These are phyloP conservation scores for Rhynchosporium agropyri DNA, from an alignment of 2,329 filamentous ascomycete species.

Conservation along the genomic window DNA sequence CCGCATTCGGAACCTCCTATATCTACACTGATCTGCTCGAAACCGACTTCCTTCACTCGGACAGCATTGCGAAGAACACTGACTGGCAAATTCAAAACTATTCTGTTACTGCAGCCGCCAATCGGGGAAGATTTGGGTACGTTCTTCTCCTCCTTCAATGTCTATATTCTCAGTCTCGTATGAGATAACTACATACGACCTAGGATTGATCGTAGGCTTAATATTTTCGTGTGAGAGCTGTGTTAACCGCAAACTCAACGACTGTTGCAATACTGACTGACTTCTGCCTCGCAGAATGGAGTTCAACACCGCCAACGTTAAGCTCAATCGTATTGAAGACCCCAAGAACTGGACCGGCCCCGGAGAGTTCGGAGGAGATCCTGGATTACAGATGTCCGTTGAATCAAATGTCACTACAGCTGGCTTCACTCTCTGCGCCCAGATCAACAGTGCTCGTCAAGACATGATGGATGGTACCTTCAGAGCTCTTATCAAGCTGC, in stretches of 20 bases:
- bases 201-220: no score
- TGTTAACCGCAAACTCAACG: background rate
- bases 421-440: conserved; percentile 61
- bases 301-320: conserved; percentile 59
- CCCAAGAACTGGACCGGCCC: conserved; percentile 48
- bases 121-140: conserved; percentile 63
- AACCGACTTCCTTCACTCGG: conserved; percentile 67
- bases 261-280: background rate
- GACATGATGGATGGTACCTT: conserved; percentile 74
- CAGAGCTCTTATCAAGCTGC: conserved; percentile 63
- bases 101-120: conserved; percentile 59
- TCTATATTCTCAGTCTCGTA: background rate
- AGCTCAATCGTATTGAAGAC: conserved; percentile 53
- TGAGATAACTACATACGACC: no score
- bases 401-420: conserved; percentile 46
- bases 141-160: conserved; percentile 9
- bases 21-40: conserved; percentile 72
- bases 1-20: conserved; percentile 40
- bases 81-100: conserved; percentile 71
- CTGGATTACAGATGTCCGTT: conserved; percentile 62
- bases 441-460: conserved; percentile 61
- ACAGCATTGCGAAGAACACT: conserved; percentile 51
- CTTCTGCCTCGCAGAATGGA: conserved; percentile 48
- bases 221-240: no score
- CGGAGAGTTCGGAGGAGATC: conserved; percentile 49